A percentile compares a stretch with the other conserved stretches of the same genome.
Evolutionary conservation across 768 basidiomycete species (phyloP).

Genomic region (Xerocomellus chrysenteron): DNA sequence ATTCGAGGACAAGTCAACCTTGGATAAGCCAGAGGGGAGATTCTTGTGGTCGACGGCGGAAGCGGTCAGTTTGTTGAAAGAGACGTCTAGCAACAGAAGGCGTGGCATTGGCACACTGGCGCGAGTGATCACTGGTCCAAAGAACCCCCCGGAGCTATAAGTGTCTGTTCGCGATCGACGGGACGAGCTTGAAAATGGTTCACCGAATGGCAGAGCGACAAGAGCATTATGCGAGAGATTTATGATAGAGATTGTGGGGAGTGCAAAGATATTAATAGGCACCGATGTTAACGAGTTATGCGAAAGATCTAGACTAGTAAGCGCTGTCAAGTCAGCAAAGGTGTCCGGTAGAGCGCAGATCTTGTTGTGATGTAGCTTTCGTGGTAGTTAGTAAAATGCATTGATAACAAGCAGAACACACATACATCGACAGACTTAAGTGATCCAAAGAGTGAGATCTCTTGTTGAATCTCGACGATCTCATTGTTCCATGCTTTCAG

Average conservation of each 20-base stretch:
- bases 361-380: slow-evolving; percentile 75
- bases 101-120: slow-evolving; percentile 65
- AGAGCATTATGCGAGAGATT: slow-evolving; percentile 74
- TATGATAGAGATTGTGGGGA: slow-evolving; percentile 63
- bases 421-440: slow-evolving; percentile 78
- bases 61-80: slow-evolving; percentile 64
- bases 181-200: slow-evolving; percentile 45
- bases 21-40: slow-evolving; percentile 55
- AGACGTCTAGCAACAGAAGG: slow-evolving; percentile 61
- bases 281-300: slow-evolving; percentile 65
- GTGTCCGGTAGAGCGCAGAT: slow-evolving; percentile 59
- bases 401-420: slow-evolving; percentile 3
- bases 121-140: slow-evolving; percentile 58
- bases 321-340: slow-evolving; percentile 64
- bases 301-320: slow-evolving; percentile 72
- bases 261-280: slow-evolving; percentile 62
- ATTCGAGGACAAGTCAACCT: slow-evolving; percentile 65
- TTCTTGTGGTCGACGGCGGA: slow-evolving; percentile 48
- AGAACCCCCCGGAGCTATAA: slow-evolving; percentile 54
- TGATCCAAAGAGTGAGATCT: slow-evolving; percentile 82
- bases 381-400: background rate
- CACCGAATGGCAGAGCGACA: slow-evolving; percentile 57
- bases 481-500: slow-evolving; percentile 82
- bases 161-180: slow-evolving; percentile 24
- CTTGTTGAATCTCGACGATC: slow-evolving; percentile 75